Evolutionary conservation across 164 flowering plant genomes (phyloP).

Genomic region (Magnolia kwangsiensis): DNA sequence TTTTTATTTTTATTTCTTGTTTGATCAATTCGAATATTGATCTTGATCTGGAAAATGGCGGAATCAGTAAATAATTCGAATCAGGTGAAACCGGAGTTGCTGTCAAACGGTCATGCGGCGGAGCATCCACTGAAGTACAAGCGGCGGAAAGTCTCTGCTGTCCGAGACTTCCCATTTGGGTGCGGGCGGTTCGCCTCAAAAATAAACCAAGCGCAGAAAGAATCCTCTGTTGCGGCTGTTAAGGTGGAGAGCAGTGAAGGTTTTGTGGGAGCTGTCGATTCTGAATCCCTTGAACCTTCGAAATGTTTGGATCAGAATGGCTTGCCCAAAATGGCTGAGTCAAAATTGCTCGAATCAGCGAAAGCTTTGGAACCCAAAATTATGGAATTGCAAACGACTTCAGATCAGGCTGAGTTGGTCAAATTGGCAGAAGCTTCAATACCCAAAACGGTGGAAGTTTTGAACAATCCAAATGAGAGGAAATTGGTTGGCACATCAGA

Average conservation of each 20-base stretch:
- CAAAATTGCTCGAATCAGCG: not conserved
- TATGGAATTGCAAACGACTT: not conserved
- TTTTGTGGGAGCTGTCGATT: slow-evolving; percentile 1
- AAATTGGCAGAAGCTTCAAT: not conserved
- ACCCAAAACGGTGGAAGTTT: not conserved
- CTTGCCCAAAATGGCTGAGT: not conserved
- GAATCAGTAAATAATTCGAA: not conserved
- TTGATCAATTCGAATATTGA: not conserved
- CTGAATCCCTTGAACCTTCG: not conserved
- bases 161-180: slow-evolving; percentile 49
- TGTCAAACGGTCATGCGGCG: not conserved
- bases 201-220: not conserved
- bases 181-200: slow-evolving; percentile 34
- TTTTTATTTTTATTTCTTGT: not conserved
- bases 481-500: not conserved
- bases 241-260: not conserved
- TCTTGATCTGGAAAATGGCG: not conserved
- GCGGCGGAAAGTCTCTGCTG: slow-evolving; percentile 45
- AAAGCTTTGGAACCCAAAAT: no score
- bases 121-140: slow-evolving; percentile 30
- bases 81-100: not conserved
- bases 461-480: not conserved
- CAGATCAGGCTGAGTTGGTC: not conserved
- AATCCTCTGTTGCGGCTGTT: not conserved
- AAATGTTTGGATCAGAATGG: no score